phyloP scores from a whole-genome alignment of 2,329 filamentous ascomycete genomes.

The Aspergillus cejpii region DNA sequence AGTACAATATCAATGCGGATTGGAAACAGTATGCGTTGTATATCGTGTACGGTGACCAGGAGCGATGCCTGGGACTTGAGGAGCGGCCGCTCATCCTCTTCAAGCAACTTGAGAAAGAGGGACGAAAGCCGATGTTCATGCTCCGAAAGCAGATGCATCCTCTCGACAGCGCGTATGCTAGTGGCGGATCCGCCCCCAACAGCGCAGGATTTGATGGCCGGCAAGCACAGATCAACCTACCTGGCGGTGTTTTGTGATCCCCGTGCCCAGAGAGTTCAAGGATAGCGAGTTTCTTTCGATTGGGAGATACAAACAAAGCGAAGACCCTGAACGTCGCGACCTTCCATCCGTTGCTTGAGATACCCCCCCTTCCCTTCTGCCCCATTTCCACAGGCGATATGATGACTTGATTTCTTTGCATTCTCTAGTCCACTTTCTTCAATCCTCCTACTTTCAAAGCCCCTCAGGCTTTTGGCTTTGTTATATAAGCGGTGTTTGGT shows the following conservation, averaged over 20 bases:
- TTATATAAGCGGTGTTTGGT: slow-evolving; percentile 5
- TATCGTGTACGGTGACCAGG: slow-evolving; percentile 98
- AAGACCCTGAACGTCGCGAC: neutral
- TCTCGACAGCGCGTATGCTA: slow-evolving; percentile 30
- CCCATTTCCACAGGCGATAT: neutral
- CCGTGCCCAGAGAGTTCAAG: neutral
- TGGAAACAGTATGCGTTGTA: slow-evolving; percentile 97
- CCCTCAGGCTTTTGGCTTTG: neutral
- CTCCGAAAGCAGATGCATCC: slow-evolving; percentile 61
- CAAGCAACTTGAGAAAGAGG: slow-evolving; percentile 94
- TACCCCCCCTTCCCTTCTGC: slow-evolving; percentile 11
- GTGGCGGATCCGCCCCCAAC: slow-evolving; percentile 24
- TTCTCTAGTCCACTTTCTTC: neutral
- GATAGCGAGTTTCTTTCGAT: too few species aligned
- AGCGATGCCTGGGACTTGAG: slow-evolving; percentile 82
- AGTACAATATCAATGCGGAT: slow-evolving; percentile 96
- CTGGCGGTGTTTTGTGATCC: slow-evolving; percentile 28
- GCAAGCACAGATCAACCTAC: slow-evolving; percentile 29
- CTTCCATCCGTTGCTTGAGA: slow-evolving; percentile 16
- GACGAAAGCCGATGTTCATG: slow-evolving; percentile 99
- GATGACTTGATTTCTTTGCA: neutral
- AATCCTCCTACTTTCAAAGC: neutral
- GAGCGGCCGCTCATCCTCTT: slow-evolving; percentile 94
- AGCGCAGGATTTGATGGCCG: slow-evolving; percentile 28
- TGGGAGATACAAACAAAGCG: neutral